Conservation (phyloP, 1,284 basidiomycete species). For the Stygiomarasmius scandens region DNA sequence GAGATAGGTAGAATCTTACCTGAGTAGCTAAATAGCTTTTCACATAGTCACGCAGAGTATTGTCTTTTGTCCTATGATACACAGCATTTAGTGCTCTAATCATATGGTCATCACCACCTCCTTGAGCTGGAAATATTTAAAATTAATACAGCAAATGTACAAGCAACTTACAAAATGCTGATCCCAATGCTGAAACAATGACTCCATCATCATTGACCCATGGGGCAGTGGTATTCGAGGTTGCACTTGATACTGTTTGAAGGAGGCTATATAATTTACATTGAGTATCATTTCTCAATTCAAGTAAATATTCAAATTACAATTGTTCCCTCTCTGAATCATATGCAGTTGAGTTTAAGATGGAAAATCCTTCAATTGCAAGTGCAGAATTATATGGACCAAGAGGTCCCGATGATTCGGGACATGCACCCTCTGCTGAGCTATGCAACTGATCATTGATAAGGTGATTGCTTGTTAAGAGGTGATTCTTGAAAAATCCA, state of each 20-base stretch:
- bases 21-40: constrained; percentile 12
- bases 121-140: background rate
- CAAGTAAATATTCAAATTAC: background rate
- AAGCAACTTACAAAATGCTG: too few species aligned
- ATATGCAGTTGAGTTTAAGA: constrained; percentile 7
- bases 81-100: constrained; percentile 9
- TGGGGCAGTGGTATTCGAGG: background rate
- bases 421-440: constrained; percentile 7
- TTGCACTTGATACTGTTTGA: constrained; percentile 5
- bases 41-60: constrained; percentile 4
- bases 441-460: constrained; percentile 11
- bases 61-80: constrained; percentile 11
- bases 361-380: constrained; percentile 11
- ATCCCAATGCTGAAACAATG: constrained; percentile 1
- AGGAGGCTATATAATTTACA: background rate
- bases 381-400: constrained; percentile 9
- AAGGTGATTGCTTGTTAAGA: constrained; percentile 2
- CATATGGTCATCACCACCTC: constrained; percentile 1
- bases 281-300: too few species aligned
- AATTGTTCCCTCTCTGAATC: background rate
- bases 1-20: too few species aligned
- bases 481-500: constrained; percentile 11
- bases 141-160: too few species aligned
- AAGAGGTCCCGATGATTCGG: background rate
- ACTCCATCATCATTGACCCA: constrained; percentile 11